Evolutionary conservation across 2,329 filamentous ascomycete genomes (phyloP).

Genomic region (Acephala macrosclerotiorum): DNA sequence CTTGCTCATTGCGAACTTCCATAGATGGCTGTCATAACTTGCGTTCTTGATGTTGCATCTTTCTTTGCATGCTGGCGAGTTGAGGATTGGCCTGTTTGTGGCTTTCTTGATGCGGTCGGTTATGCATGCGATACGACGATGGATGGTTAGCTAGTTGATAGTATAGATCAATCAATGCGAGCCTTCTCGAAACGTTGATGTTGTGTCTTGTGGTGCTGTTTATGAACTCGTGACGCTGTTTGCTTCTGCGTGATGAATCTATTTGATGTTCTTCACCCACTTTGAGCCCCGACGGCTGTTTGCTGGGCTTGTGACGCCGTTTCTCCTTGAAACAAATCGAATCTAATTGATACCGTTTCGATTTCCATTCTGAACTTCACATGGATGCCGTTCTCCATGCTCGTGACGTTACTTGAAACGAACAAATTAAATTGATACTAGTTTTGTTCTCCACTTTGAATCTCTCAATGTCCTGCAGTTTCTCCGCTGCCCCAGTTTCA

Average conservation of each 20-base stretch:
- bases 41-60: constrained; percentile 15
- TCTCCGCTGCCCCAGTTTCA: too few relatives aligned
- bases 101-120: neutral
- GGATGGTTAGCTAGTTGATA: constrained; percentile 22
- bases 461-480: too few relatives aligned
- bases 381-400: too few relatives aligned
- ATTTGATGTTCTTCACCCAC: too few relatives aligned
- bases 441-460: too few relatives aligned
- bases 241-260: neutral
- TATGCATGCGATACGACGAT: constrained; percentile 9
- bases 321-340: too few relatives aligned
- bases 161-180: constrained; percentile 25
- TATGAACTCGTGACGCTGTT: neutral
- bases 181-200: constrained; percentile 7
- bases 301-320: too few relatives aligned
- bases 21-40: constrained; percentile 23
- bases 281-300: too few relatives aligned
- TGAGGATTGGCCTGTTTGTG: neutral
- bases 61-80: neutral
- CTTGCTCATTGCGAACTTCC: constrained; percentile 5
- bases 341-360: too few relatives aligned
- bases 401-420: too few relatives aligned
- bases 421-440: too few relatives aligned
- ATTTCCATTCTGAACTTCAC: too few relatives aligned
- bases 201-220: neutral